Base-by-base conservation (phyloP, 495 filamentous ascomycete species). In the Daldinia loculata region DNA sequence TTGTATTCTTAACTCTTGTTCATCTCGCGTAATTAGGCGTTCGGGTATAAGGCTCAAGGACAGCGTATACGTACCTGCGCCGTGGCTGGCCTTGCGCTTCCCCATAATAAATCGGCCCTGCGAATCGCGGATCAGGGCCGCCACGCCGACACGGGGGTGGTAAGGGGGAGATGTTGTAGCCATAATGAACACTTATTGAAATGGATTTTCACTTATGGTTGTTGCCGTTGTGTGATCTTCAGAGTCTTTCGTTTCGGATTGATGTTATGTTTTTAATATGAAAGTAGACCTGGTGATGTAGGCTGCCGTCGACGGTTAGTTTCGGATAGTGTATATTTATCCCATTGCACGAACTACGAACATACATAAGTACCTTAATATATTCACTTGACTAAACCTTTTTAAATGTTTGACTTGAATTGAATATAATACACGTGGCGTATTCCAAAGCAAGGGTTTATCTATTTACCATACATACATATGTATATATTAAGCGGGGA, bases 71-170 rank as follows among this genome's bases (percentile, higher is more conserved):
- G 58, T 66, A 82, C 82, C 81, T 0, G 75, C 70, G 8, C 81
- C 80, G 61, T 82, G 81, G 24, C 70, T 77, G 2, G 78, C 81
- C 61, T 79, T 82, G 17, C 83, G 76, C 43, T 78, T 72, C 1
- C 83, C 81, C 26, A 84, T 50, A 4, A 84, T 53, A n/a, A 85
- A 38, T 48, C 75, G 70, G 0, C 77, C 78, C n/a, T 75, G 45
- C 15, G 38, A 63, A 53, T 83, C 74, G 11, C 61, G 61, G 34
- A 85, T 60, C 19, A 85, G 45, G 11, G 77, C 80, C 0, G 81
- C 80, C 41, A 85, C 75, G 45, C 83, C 83, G 5, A 83, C 81
- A 32, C 75, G 75, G 5, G 74, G 72, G 34, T 72, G 61, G 57
- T 60, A 67, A 1, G 51, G 67, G 24, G 51, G 66, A 0, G 66